Conservation (phyloP, 2,329 filamentous ascomycete species). For the Lachnellula occidentalis region DNA sequence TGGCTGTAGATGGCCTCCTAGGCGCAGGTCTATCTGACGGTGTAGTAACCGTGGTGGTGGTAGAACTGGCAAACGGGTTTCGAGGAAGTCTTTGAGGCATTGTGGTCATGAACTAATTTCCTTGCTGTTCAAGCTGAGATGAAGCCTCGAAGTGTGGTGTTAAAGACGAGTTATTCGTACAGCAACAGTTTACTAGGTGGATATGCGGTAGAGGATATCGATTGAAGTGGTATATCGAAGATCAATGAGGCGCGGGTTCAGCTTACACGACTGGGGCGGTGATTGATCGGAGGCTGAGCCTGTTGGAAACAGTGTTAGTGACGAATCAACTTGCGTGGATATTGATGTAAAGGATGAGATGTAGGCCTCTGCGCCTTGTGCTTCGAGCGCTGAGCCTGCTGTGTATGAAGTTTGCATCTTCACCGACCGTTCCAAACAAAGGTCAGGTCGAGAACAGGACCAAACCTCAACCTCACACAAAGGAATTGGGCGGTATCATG, state of each 20-base stretch:
- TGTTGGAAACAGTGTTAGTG: constrained; percentile 3
- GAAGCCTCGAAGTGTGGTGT: background rate
- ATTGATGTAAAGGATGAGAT: constrained; percentile 3
- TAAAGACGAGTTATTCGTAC: background rate
- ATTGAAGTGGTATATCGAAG: constrained; percentile 12
- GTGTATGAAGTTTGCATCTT: background rate
- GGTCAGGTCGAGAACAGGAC: constrained; percentile 4
- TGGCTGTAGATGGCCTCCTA: constrained; percentile 57
- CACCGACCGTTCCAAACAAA: background rate
- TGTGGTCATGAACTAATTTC: constrained; percentile 19
- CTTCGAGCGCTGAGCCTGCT: background rate
- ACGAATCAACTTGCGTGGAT: background rate
- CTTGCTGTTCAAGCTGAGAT: constrained; percentile 10
- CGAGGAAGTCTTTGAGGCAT: constrained; percentile 34
- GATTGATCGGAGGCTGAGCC: constrained; percentile 5
- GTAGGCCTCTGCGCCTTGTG: background rate
- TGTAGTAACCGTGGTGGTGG: constrained; percentile 24
- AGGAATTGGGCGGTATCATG: constrained; percentile 7
- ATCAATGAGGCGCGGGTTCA: constrained; percentile 13
- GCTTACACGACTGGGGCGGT: constrained; percentile 6
- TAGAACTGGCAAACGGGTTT: constrained; percentile 32
- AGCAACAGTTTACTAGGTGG: background rate
- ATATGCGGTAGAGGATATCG: constrained; percentile 5
- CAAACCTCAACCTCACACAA: constrained; percentile 7
- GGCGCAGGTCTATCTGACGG: constrained; percentile 24